A percentile compares a stretch with the other conserved stretches of the same genome.
These are phyloP conservation scores for Quercus aquifolioides DNA, from an alignment of 306 rosid species.

Conservation along the genomic window DNA sequence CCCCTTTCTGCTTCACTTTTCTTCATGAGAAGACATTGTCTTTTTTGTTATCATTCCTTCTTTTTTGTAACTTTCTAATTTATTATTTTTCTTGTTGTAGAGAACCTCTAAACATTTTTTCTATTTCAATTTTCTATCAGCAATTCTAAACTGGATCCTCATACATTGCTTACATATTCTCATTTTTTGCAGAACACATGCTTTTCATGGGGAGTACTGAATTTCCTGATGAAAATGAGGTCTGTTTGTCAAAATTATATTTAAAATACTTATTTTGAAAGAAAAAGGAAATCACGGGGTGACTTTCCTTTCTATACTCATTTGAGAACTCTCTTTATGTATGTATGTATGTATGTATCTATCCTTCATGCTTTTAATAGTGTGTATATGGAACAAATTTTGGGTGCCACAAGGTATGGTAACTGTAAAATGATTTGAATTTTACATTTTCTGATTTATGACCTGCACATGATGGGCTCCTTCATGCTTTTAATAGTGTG, in stretches of 20 bases:
- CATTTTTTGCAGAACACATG: constrained; percentile 82
- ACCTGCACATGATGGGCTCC: background rate
- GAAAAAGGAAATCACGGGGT: background rate
- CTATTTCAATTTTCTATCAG: background rate
- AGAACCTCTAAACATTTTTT: background rate
- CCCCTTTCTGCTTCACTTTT: background rate
- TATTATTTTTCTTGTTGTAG: background rate
- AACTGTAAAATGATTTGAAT: background rate
- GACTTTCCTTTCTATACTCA: background rate
- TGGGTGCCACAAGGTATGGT: background rate
- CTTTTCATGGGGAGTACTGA: constrained; percentile 97
- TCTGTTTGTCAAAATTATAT: constrained; percentile 34
- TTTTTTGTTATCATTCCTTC: background rate
- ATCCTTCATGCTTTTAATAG: background rate
- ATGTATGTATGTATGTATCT: background rate
- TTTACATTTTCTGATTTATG: background rate
- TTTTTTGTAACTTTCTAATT: background rate
- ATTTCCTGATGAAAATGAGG: constrained; percentile 98
- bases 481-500: background rate
- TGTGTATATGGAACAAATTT: background rate
- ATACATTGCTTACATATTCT: background rate
- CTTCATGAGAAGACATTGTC: background rate
- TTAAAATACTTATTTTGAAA: background rate
- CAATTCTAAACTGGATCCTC: background rate
- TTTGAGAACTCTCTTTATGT: background rate